phyloP scores from a whole-genome alignment of 73 alveolate genomes.

The Paramecium pentaurelia region DNA sequence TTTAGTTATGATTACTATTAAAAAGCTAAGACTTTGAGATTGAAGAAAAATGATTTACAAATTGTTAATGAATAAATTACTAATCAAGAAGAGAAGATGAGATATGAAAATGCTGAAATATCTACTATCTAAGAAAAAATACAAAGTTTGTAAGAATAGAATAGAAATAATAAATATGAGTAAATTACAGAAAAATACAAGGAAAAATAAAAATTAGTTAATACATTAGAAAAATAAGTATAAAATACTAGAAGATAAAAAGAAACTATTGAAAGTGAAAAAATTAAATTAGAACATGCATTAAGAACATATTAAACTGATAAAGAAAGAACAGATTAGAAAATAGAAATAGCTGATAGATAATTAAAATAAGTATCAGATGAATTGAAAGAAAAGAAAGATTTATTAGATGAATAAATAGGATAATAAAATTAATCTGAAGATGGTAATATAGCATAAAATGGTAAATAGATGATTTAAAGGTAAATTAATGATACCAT shows the following conservation, averaged over 20 bases:
- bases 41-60: conserved; percentile 41
- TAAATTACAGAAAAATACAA: conserved; percentile 62
- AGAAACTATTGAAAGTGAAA: neutral
- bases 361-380: neutral
- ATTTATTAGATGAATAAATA: neutral
- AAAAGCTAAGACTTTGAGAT: conserved; percentile 54
- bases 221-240: conserved; percentile 45
- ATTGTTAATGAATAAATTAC: neutral
- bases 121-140: conserved; percentile 48
- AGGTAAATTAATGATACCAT: neutral
- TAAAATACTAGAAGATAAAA: neutral
- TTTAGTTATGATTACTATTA: conserved; percentile 72
- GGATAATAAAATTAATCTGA: neutral
- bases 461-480: neutral
- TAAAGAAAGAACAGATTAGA: conserved; percentile 59
- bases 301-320: conserved; percentile 59
- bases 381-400: neutral
- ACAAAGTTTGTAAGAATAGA: conserved; percentile 64
- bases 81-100: conserved; percentile 23
- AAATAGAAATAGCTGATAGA: neutral
- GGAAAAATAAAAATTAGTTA: conserved; percentile 19
- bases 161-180: conserved; percentile 62
- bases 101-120: neutral
- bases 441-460: neutral
- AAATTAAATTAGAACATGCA: neutral